Evolutionary conservation across 1,284 basidiomycete genomes (phyloP).

Genomic region (Microbotryum silenes-acaulis): DNA sequence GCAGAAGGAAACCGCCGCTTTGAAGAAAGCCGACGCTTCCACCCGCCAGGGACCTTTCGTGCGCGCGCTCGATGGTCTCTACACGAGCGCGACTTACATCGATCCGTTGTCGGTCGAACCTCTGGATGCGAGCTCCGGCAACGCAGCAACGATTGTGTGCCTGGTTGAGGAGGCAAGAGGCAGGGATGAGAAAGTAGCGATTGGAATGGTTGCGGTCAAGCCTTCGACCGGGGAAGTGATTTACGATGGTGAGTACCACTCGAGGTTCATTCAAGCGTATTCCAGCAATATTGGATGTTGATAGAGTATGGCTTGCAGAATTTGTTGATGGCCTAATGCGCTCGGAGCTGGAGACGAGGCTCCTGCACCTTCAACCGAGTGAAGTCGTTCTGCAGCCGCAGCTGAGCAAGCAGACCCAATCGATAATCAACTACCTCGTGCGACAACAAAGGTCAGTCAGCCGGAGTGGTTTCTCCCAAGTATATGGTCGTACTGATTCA

Average conservation of each 20-base stretch:
- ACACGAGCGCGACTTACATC: slow-evolving; percentile 52
- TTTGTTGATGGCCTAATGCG: not conserved
- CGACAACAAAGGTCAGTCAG: slow-evolving; percentile 43
- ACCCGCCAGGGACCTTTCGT: slow-evolving; percentile 70
- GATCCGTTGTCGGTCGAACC: slow-evolving; percentile 59
- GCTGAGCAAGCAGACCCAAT: slow-evolving; percentile 66
- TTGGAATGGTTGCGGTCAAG: slow-evolving; percentile 71
- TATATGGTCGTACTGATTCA: too few species aligned
- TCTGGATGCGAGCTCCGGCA: not conserved
- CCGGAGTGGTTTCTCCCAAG: too few species aligned
- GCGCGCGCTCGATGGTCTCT: slow-evolving; percentile 44
- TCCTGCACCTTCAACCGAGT: slow-evolving; percentile 72
- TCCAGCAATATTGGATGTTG: too few species aligned
- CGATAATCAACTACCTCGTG: slow-evolving; percentile 63
- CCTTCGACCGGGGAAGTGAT: slow-evolving; percentile 83
- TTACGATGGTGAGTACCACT: slow-evolving; percentile 63
- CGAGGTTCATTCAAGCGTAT: not conserved
- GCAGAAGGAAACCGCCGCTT: slow-evolving; percentile 88
- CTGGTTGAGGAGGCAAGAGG: slow-evolving; percentile 59
- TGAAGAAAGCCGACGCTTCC: not conserved
- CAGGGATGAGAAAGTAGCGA: slow-evolving; percentile 53
- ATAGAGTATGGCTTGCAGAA: not conserved
- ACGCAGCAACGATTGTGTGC: slow-evolving; percentile 40
- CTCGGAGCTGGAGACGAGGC: slow-evolving; percentile 74
- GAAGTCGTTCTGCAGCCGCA: slow-evolving; percentile 58